These are phyloP conservation scores for Phytopythium boreale DNA, from an alignment of 352 stramenopile species.

Conservation along the genomic window DNA sequence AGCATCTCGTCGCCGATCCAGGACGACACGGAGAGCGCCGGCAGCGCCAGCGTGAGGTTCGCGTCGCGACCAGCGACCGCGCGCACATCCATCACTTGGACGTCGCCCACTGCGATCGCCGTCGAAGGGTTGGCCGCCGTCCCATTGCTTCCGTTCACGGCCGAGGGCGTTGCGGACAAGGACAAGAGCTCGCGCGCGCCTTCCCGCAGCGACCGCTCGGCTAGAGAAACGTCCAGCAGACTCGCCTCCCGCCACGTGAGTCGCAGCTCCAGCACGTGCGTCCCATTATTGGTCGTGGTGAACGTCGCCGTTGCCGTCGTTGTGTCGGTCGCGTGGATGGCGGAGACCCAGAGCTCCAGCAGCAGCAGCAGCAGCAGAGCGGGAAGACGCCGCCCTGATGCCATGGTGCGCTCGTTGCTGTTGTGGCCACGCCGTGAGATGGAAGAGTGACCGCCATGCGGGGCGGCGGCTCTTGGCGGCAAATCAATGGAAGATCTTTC, in stretches of 20 bases:
- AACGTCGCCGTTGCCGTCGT: neutral
- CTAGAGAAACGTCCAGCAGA: slow-evolving; percentile 5
- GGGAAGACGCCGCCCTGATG: neutral
- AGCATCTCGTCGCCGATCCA: neutral
- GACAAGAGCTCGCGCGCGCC: slow-evolving; percentile 2
- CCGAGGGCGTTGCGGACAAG: neutral
- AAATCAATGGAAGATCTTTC: neutral
- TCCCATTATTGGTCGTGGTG: neutral
- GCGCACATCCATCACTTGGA: neutral
- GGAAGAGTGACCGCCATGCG: neutral
- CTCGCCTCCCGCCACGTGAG: slow-evolving; percentile 1
- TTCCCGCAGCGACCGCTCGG: slow-evolving; percentile 6
- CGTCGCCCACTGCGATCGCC: neutral
- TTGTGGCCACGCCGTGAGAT: neutral
- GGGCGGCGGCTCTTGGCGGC: neutral
- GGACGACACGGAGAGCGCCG: neutral
- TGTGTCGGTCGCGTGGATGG: neutral
- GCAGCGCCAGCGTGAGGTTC: neutral
- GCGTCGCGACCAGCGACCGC: neutral
- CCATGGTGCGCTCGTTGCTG: neutral
- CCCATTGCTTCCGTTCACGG: neutral
- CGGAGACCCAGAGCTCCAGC: neutral
- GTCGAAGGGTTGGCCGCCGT: neutral
- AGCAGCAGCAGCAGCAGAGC: neutral
- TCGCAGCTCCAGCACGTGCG: neutral